Base-by-base conservation (phyloP, 495 filamentous ascomycete genomes). In the Daldinia concentrica region DNA sequence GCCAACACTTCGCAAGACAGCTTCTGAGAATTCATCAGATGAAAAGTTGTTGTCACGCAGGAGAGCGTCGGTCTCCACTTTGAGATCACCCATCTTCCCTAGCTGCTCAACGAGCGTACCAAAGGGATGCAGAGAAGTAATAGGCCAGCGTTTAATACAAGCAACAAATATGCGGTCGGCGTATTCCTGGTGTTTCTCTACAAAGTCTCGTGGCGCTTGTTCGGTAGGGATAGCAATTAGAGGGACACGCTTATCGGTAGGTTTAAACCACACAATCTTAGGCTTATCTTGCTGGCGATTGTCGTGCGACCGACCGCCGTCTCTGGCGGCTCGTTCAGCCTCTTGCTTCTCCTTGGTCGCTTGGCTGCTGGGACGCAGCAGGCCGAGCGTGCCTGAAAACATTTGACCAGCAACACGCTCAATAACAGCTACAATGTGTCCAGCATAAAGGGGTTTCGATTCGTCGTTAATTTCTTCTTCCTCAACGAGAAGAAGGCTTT, bases 261-360 rank as follows among this genome's bases (percentile, higher is more conserved):
- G 95, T 85, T 99, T 99, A 85, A 99, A 99, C 95, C 95, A 99
- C 34, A 99, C 95, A 82, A 99, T 99, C 89, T 99, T 99, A 41
- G 95, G 95, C 81, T 97, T 98, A 60, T 99, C 96, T 78, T 93
- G 94, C 63, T 93, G 90, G 55, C 94, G 90, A 58, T 79, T 81
- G 32, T 91, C 91, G 59, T 96, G 90, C 45, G 89, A 87, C 59
- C 95, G 93, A 59, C 89, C 87, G 29, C 95, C 95, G 78, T 98
- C 96, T 73, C 96, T 90, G 72, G 94, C 93, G 58, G 91, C 90
- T 55, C 95, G 90, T 81, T 99, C 95, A 50, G 95, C 95, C 80
- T 99, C 95, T 79, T 99, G 95, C 82, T 99, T 99, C 84, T 99
- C 95, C 84, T 99, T 99, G 55, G 95, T 99, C 14, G 95, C 95